These are phyloP conservation scores for Cyclostephanos invisitatus DNA, from an alignment of 108 stramenopile genomes.

Conservation along the genomic window DNA sequence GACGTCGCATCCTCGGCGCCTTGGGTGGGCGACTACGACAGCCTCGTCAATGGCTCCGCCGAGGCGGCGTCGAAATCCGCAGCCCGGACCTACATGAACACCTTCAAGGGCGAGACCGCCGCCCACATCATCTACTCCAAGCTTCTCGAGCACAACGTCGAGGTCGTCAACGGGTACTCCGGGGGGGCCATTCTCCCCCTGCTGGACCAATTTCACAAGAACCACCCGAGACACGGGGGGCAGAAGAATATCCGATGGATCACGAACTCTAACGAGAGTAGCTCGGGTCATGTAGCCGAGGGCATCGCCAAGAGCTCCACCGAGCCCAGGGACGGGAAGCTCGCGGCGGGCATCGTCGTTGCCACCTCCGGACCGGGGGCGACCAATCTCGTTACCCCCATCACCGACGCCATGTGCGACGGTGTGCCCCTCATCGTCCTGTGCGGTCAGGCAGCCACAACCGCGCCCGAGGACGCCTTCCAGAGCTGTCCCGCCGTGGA, in stretches of 20 bases:
- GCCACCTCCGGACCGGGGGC: slow-evolving; percentile 94
- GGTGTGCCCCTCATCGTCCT: slow-evolving; percentile 88
- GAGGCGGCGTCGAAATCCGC: slow-evolving; percentile 31
- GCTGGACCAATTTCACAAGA: slow-evolving; percentile 83
- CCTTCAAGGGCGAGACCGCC: slow-evolving; percentile 70
- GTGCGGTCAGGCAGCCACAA: slow-evolving; percentile 90
- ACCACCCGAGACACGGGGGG: slow-evolving; percentile 75
- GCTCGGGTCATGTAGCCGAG: slow-evolving; percentile 88
- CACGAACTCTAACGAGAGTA: slow-evolving; percentile 87
- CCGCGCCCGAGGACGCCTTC: slow-evolving; percentile 83
- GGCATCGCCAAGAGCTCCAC: slow-evolving; percentile 86
- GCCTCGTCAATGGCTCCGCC: slow-evolving; percentile 39
- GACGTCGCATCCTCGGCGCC: slow-evolving; percentile 27
- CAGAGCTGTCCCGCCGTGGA: slow-evolving; percentile 84
- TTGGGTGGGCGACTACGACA: slow-evolving; percentile 12
- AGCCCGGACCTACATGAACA: slow-evolving; percentile 44
- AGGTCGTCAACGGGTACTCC: slow-evolving; percentile 90
- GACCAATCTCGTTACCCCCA: slow-evolving; percentile 89
- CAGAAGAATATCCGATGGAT: slow-evolving; percentile 80
- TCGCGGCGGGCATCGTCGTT: slow-evolving; percentile 85
- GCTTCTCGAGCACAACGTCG: slow-evolving; percentile 77
- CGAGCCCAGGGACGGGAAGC: slow-evolving; percentile 52
- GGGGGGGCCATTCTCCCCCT: slow-evolving; percentile 91
- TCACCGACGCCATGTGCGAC: slow-evolving; percentile 89
- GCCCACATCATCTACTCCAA: slow-evolving; percentile 85